phyloP scores from a whole-genome alignment of 2,329 filamentous ascomycete species.

The Elsinoe australis region DNA sequence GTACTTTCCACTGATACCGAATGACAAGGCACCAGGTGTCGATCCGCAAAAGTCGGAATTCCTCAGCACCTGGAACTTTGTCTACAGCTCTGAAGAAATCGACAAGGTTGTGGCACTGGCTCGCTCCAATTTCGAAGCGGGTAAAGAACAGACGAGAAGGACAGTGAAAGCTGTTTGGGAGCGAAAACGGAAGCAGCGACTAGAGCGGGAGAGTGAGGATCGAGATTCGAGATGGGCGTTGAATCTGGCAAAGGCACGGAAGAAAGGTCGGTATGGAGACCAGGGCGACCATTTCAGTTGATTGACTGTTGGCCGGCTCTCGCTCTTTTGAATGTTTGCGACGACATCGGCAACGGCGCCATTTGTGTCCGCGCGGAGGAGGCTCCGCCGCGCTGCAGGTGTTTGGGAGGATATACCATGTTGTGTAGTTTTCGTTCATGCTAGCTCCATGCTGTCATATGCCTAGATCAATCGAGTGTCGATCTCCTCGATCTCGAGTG shows the following conservation, averaged over 20 bases:
- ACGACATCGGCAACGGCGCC: conserved; percentile 11
- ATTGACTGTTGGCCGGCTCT: conserved; percentile 21
- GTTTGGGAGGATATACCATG: neutral
- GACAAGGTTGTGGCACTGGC: conserved; percentile 77
- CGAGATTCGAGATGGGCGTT: conserved; percentile 32
- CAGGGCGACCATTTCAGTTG: conserved; percentile 58
- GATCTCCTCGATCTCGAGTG: neutral
- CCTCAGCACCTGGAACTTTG: conserved; percentile 95
- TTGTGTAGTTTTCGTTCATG: too few species aligned
- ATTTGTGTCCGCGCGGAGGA: neutral
- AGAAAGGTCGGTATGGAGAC: conserved; percentile 50
- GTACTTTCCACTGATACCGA: conserved; percentile 83
- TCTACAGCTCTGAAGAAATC: conserved; percentile 85
- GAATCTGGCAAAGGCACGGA: conserved; percentile 43
- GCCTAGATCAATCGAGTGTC: neutral
- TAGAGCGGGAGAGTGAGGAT: conserved; percentile 44
- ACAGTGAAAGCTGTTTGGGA: conserved; percentile 87
- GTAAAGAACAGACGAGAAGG: conserved; percentile 65
- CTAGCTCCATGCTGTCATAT: too few species aligned
- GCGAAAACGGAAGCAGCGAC: conserved; percentile 66
- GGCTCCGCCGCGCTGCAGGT: neutral
- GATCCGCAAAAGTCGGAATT: conserved; percentile 78
- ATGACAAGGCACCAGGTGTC: conserved; percentile 70
- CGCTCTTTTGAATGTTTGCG: conserved; percentile 3
- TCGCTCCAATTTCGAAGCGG: conserved; percentile 77